Base-by-base conservation (phyloP, 352 stramenopile species). In the Phytophthora sansomeana region DNA sequence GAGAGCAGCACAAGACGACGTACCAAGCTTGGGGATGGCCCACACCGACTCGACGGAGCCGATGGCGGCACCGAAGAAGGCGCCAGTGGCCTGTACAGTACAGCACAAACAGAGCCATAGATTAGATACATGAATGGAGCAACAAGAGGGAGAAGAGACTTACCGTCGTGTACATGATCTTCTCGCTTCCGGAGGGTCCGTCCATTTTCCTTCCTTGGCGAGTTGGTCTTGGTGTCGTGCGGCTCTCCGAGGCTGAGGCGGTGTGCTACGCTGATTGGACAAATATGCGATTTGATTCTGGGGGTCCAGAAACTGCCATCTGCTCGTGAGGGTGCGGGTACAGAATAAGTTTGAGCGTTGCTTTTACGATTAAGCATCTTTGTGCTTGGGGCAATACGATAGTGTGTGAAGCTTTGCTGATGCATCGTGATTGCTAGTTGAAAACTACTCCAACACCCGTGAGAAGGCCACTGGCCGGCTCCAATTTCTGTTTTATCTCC, bases 341-440 rank as follows among this genome's bases (percentile, higher is more conserved):
- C 1, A 1, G 19, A 59, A 75, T 74, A 83, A n/a, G 8, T 9
- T 3, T 2, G 0, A 26, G 6, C 14, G 6, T 50, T 33, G 6
- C 6, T n/a, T 33, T 28, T 19, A 0, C 7, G 0, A 7, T 17
- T 17, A 14, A 4, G 2, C 1, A 94, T 96, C 89, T 96, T 96
- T 96, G 89, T 87, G 89, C 89, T 95, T 96, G 89, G 89, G 89
- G 89, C 89, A 96, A 96, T 88, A 96, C 89, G 89, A 95, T 90
- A 89, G 89, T 85, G 85, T 89, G 87, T 96, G 89, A 96, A 95
- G 89, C 87, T 95, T 65, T 95, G 89, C 89, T 95, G 89, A 96
- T 94, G 85, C 87, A 88, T 96, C 89, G 89, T 96, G 87, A 94
- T 96, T 96, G 89, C 89, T 96, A 96, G 87, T 96, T 96, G 89